These are phyloP conservation scores for Glycine latifolia DNA, from an alignment of 306 rosid species.

Conservation along the genomic window DNA sequence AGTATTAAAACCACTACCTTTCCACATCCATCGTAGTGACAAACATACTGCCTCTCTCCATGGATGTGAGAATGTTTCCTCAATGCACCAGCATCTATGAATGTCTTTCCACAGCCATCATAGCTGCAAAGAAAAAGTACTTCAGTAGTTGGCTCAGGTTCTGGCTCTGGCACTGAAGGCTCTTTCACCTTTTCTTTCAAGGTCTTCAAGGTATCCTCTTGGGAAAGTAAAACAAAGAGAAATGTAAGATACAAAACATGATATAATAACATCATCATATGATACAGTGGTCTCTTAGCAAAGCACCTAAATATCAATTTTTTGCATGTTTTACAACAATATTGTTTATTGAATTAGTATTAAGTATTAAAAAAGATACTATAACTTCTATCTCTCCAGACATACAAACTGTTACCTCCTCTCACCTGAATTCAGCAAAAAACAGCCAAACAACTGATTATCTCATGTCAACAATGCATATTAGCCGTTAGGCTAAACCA, in stretches of 20 bases:
- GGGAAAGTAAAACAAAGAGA: constrained; percentile 43
- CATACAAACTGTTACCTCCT: too few species aligned
- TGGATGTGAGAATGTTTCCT: constrained; percentile 98
- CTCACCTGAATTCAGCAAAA: too few species aligned
- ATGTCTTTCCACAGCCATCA: constrained; percentile 95
- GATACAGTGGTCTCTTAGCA: constrained; percentile 24
- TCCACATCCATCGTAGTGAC: constrained; percentile 94
- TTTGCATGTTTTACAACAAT: not conserved
- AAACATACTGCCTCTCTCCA: constrained; percentile 91
- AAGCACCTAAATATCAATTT: constrained; percentile 36
- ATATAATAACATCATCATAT: constrained; percentile 6
- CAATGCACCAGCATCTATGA: constrained; percentile 97
- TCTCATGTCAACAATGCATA: not conserved
- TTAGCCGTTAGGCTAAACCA: not conserved
- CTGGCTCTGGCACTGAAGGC: constrained; percentile 78
- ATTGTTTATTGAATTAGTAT: not conserved
- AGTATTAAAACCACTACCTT: constrained; percentile 63
- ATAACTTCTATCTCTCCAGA: not conserved
- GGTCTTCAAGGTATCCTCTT: constrained; percentile 76
- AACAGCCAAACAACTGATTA: not conserved
- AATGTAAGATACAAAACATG: constrained; percentile 42
- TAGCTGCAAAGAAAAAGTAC: constrained; percentile 98
- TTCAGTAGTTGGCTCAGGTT: constrained; percentile 97
- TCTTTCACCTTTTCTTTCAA: constrained; percentile 77
- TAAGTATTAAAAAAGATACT: constrained; percentile 8